Percentiles rank a stretch among this genome's conserved stretches.
Conservation (phyloP, 805 yeast genomes). For the Yarrowia sp. region DNA sequence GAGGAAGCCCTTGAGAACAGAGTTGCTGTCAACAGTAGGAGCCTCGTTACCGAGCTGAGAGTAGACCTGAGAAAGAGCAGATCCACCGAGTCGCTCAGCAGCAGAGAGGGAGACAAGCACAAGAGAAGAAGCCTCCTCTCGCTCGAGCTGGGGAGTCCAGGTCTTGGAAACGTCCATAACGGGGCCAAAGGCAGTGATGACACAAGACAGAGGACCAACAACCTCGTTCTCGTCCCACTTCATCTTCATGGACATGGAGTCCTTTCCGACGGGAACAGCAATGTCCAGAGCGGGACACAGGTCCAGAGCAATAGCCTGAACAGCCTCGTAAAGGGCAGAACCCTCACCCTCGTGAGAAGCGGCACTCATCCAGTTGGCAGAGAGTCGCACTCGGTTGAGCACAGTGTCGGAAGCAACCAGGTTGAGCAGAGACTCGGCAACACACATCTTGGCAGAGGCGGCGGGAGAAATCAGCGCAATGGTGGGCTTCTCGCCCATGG, state of each 20-base stretch:
- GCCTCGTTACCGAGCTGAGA: conserved; percentile 77
- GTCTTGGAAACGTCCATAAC: conserved; percentile 81
- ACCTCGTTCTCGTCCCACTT: conserved; percentile 85
- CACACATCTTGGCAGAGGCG: conserved; percentile 92
- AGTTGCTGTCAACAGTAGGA: conserved; percentile 76
- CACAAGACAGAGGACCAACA: conserved; percentile 89
- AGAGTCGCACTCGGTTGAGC: conserved; percentile 71
- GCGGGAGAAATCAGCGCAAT: conserved; percentile 83
- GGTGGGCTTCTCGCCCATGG: conserved; percentile 95
- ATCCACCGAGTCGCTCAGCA: conserved; percentile 76
- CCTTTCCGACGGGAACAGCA: conserved; percentile 97
- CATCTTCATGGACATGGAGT: conserved; percentile 99
- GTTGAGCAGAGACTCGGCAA: conserved; percentile 90
- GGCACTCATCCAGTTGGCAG: conserved; percentile 99
- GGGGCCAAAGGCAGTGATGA: conserved; percentile 87
- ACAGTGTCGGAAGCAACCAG: conserved; percentile 83
- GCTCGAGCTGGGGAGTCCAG: conserved; percentile 86
- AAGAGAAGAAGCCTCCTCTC: conserved; percentile 47
- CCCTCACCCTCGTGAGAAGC: conserved; percentile 96
- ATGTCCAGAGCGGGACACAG: conserved; percentile 91
- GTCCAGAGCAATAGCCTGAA: conserved; percentile 91
- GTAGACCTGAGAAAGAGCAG: conserved; percentile 92
- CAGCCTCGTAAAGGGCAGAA: conserved; percentile 90
- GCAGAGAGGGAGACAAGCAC: conserved; percentile 78
- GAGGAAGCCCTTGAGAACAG: conserved; percentile 65